Evolutionary conservation across 2,329 filamentous ascomycete species (phyloP), one percentile per base, ranked within the genome.

Genomic region (Clonostachys byssicola): DNA sequence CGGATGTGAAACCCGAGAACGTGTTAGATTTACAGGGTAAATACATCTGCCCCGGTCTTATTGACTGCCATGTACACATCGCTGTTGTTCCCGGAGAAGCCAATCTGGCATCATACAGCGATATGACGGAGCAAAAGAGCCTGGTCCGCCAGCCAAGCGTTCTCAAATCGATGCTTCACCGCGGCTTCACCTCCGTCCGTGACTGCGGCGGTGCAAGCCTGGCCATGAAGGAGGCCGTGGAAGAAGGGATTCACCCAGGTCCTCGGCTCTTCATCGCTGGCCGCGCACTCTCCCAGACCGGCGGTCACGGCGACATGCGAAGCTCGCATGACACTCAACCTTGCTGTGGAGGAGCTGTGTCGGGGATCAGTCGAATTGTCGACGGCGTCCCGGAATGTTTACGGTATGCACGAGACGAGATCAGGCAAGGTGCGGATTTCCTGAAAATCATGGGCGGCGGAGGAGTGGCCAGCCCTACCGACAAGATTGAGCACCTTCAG

Each of bases 391-490:
- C 76, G 0, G 74, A 77, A 41, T 83, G 79, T 51, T 64, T 79
- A 40, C 68, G 69, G 17, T 72, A 65, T 8, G 70, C 73, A 0
- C 67, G 80, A 3, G 77, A 81, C 45, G 73, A 83, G 56, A 58
- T 85, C 0, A 67, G 80, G 4, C 67, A 62, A 9, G 80, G 80
- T 3, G 75, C 77, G 1, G 77, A 83, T 54, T 83, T 83, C 53
- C 72, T 85, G 59, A 84, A 84, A 59, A 78, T 85, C 51, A 83
- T 83, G 78, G 68, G 67, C 1, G 71, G 71, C 6, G 80, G 81
- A 2, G 80, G 81, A 9, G 78, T 84, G 2, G 70, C 74, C 0
- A 76, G 70, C 12, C 77, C 77, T 0, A 80, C 77, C 0, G 80
- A 83, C 54, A 63, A 62, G 38, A 62, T 83, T 12, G 70, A 74